phyloP scores from a whole-genome alignment of 305 asterid genomes.

The Plantago coronopus region DNA sequence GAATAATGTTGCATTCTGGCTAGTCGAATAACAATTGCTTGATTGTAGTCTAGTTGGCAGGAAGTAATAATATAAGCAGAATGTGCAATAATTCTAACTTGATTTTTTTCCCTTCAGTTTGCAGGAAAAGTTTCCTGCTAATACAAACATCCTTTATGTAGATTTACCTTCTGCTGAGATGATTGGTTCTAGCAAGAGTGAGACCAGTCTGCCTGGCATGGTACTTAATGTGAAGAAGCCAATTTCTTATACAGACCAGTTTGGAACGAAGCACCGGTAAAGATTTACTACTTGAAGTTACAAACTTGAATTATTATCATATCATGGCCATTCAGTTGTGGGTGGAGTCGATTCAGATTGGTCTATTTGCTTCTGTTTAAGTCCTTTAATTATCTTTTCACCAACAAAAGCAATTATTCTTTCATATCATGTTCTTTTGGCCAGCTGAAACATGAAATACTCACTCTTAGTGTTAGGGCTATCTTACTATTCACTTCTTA shows the following conservation, averaged over 20 bases:
- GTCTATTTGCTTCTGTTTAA: no score
- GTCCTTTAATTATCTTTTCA: no score
- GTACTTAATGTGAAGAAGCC: constrained; percentile 87
- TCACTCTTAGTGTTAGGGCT: background rate
- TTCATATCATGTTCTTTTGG: no score
- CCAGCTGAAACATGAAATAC: background rate
- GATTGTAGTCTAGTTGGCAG: background rate
- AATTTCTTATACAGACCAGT: constrained; percentile 69
- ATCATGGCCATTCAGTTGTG: background rate
- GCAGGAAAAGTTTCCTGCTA: constrained; percentile 92
- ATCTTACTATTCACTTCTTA: background rate
- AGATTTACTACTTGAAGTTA: constrained; percentile 18
- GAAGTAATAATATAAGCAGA: background rate
- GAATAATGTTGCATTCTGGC: no score
- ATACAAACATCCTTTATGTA: constrained; percentile 88
- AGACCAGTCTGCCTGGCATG: constrained; percentile 83
- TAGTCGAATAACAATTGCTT: background rate
- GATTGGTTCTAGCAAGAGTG: constrained; percentile 68
- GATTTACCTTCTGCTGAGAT: constrained; percentile 88
- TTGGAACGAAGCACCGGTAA: constrained; percentile 82
- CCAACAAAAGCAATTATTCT: no score
- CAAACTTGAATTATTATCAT: constrained; percentile 11
- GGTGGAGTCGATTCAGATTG: background rate
- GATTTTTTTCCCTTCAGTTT: constrained; percentile 47
- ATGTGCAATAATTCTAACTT: constrained; percentile 28